Base-by-base conservation (phyloP, 2,329 filamentous ascomycete genomes). In the Colletotrichum liaoningense region DNA sequence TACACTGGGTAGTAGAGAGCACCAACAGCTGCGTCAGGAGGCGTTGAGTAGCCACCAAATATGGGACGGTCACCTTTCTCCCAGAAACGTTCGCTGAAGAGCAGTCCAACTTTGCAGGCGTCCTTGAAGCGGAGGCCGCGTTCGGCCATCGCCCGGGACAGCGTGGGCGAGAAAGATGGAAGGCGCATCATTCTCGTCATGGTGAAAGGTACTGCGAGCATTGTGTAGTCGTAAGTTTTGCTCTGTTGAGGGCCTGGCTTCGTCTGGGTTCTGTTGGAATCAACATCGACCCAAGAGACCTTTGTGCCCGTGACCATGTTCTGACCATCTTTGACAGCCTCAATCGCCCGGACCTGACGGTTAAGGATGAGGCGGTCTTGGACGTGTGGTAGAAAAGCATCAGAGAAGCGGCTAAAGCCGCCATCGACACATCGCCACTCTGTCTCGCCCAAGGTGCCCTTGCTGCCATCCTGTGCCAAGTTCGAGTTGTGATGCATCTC, bases 1-100 rank as follows among this genome's bases (percentile, higher is more conserved):
- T 92, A 92, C 7, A 86, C 85, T 0, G 90, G 90, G 79, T 92
- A 93, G 82, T 89, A 92, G 74, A 91, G 84, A 54, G 80, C 86
- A 54, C 89, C 88, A 67, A 92, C 85, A 16, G 88, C 88, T 0
- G 88, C 84, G 67, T 92, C 90, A 73, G 91, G 86, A 1, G 85
- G 86, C 0, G 76, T 76, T 38, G 86, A 88, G 75, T 90, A 92
- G 4, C 90, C 89, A 26, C 91, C 91, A 72, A 88, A 85, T 78
- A 93, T 92, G 2, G 84, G 84, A 55, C 81, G 81, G 26, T 79
- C 77, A 63, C 78, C 79, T 67, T 83, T 81, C 76, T 87, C 84
- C 85, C 85, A 87, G 82, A 87, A 87, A 2, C 91, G 88, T 0
- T 90, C 89, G 76, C 87, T 83, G 82, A 92, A 93, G 78, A 91